Percentiles rank a stretch among this genome's conserved stretches.
Evolutionary conservation across 345 rosid genomes (phyloP).

Genomic region (Boechera retrofracta): DNA sequence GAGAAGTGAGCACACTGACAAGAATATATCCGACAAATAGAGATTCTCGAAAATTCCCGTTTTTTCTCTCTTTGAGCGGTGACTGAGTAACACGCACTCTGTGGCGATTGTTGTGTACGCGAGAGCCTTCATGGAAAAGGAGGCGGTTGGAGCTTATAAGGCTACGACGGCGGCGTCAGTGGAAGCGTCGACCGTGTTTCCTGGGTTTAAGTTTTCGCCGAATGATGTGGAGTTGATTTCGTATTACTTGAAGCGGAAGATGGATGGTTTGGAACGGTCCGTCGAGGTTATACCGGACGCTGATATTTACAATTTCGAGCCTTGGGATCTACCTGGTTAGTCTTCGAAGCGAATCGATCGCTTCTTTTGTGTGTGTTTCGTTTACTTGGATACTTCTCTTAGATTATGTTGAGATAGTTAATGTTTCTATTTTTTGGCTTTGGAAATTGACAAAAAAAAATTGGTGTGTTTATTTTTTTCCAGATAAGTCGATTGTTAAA

Average conservation of each 20-base stretch:
- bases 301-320: constrained; percentile 73
- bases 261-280: constrained; percentile 68
- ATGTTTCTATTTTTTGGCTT: not conserved
- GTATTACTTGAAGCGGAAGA: constrained; percentile 74
- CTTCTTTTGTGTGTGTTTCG: too few relatives aligned
- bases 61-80: not conserved
- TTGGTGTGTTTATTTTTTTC: not conserved
- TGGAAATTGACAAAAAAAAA: not conserved
- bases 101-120: constrained; percentile 15
- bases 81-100: not conserved
- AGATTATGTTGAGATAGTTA: not conserved
- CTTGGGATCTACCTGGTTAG: constrained; percentile 91
- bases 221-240: constrained; percentile 81
- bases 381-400: too few relatives aligned
- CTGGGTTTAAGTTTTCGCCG: constrained; percentile 85
- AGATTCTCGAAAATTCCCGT: not conserved
- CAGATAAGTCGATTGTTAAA: constrained; percentile 64
- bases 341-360: not conserved
- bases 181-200: constrained; percentile 68
- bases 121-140: constrained; percentile 23
- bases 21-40: not conserved
- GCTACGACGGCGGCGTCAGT: constrained; percentile 61
- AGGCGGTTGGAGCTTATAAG: constrained; percentile 31
- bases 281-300: constrained; percentile 72
- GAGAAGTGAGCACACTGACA: constrained; percentile 14